Percentiles rank a stretch among this genome's conserved stretches.
Evolutionary conservation across 352 stramenopile genomes (phyloP).

Genomic region (Globisporangium recalcitrans): DNA sequence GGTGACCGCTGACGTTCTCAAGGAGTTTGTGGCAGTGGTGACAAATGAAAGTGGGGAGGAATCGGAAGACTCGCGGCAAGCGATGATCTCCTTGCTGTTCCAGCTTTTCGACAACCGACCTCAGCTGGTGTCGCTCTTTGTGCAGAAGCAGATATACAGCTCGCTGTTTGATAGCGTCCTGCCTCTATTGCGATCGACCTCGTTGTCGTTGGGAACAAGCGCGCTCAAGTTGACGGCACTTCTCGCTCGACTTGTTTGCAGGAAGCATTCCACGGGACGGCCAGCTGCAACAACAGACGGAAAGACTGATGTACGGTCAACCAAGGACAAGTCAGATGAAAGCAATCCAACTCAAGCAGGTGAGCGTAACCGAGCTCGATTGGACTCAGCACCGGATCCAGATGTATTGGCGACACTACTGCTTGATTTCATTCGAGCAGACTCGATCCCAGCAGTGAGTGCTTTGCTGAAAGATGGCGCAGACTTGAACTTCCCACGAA

Average conservation of each 20-base stretch:
- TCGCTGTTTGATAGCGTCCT: conserved; percentile 52
- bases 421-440: conserved; percentile 65
- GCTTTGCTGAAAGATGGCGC: conserved; percentile 71
- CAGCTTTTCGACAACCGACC: conserved; percentile 60
- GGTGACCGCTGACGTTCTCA: conserved; percentile 41
- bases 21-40: conserved; percentile 50
- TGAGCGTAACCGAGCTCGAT: conserved; percentile 25
- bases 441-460: conserved; percentile 69
- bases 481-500: conserved; percentile 55
- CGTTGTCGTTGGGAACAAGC: conserved; percentile 30
- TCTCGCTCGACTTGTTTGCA: conserved; percentile 50
- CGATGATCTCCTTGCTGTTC: conserved; percentile 55
- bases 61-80: conserved; percentile 62
- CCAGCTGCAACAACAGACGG: background rate
- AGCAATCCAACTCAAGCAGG: background rate
- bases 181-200: conserved; percentile 37
- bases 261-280: conserved; percentile 22
- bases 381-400: conserved; percentile 54
- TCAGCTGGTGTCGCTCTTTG: conserved; percentile 49
- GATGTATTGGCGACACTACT: conserved; percentile 57
- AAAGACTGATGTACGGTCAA: background rate
- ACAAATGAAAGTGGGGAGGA: conserved; percentile 44
- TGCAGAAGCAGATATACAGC: conserved; percentile 53
- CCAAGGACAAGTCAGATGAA: background rate
- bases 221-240: conserved; percentile 51